phyloP scores from a whole-genome alignment of 202 grass and related monocot genomes.

The Tripidium arundinaceum region DNA sequence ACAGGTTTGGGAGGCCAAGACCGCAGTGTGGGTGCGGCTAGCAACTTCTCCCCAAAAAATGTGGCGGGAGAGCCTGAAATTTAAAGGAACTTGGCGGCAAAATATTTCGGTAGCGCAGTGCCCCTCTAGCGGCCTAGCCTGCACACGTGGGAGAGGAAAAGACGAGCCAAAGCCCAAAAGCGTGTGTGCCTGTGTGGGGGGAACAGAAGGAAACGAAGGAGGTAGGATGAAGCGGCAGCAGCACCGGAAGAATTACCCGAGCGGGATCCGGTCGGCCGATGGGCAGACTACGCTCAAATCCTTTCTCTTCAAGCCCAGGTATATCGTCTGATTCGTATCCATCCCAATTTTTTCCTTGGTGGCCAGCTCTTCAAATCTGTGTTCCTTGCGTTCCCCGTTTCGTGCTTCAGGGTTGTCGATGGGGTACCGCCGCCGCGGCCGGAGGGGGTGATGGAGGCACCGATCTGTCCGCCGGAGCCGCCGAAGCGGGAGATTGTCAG shows the following conservation, averaged over 20 bases:
- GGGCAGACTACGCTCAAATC: slow-evolving; percentile 66
- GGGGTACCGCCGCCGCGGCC: background rate
- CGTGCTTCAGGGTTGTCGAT: slow-evolving; percentile 15
- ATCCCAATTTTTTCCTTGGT: background rate
- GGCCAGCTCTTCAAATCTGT: slow-evolving; percentile 1
- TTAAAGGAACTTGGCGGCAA: slow-evolving; percentile 41
- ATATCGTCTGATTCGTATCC: background rate
- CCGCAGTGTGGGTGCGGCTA: slow-evolving; percentile 13
- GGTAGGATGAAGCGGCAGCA: slow-evolving; percentile 37
- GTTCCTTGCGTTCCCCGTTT: background rate
- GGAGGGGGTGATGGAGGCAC: background rate
- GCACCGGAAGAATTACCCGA: slow-evolving; percentile 17
- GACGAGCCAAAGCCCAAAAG: background rate
- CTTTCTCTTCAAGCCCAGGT: slow-evolving; percentile 52
- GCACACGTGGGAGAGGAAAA: background rate
- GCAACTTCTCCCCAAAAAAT: no score
- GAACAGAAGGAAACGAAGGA: background rate
- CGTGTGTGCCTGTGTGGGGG: slow-evolving; percentile 4
- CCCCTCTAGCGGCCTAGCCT: background rate
- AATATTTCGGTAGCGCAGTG: background rate
- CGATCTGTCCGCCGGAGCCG: slow-evolving; percentile 6
- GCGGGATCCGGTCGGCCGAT: slow-evolving; percentile 31
- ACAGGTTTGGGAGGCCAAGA: background rate
- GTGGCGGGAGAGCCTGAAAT: slow-evolving; percentile 27
- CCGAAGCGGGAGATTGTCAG: slow-evolving; percentile 45